Conservation (phyloP, 805 yeast species). For the Saturnispora galanensis region DNA sequence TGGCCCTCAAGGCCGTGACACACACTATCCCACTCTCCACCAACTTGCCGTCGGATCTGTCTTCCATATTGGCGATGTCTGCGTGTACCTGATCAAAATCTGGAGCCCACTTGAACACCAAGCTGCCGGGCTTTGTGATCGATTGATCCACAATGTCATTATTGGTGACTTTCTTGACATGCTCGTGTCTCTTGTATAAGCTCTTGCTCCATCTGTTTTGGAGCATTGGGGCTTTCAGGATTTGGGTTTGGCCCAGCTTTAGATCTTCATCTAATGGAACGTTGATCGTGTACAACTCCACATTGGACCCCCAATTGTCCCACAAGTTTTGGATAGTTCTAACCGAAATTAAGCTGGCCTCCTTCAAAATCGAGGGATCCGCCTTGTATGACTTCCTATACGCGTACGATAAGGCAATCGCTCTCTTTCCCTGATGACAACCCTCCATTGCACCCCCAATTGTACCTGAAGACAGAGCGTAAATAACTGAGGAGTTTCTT, state of each 20-base stretch:
- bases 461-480: conserved; percentile 87
- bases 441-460: conserved; percentile 97
- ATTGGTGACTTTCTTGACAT: conserved; percentile 7
- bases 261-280: conserved; percentile 61
- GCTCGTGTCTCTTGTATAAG: conserved; percentile 15
- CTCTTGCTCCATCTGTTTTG: conserved; percentile 62
- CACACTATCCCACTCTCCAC: conserved; percentile 53
- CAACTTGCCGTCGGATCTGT: conserved; percentile 61
- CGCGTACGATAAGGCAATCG: conserved; percentile 85
- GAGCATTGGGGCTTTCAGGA: conserved; percentile 68
- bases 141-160: conserved; percentile 41
- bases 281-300: conserved; percentile 75
- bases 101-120: conserved; percentile 74
- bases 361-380: conserved; percentile 38
- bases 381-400: conserved; percentile 44
- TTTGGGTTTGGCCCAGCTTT: conserved; percentile 45
- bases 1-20: conserved; percentile 65
- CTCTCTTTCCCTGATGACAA: conserved; percentile 54
- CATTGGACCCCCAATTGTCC: conserved; percentile 44
- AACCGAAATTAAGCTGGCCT: conserved; percentile 63
- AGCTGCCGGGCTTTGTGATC: conserved; percentile 25
- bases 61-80: conserved; percentile 33
- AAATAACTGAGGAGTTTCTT: conserved; percentile 80
- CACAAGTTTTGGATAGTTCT: conserved; percentile 51
- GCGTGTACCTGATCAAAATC: conserved; percentile 61